Percentiles rank a stretch among this genome's conserved stretches.
Evolutionary conservation across 1,139 yeast genomes (phyloP).

Genomic region (Hyphopichia buzzinii): DNA sequence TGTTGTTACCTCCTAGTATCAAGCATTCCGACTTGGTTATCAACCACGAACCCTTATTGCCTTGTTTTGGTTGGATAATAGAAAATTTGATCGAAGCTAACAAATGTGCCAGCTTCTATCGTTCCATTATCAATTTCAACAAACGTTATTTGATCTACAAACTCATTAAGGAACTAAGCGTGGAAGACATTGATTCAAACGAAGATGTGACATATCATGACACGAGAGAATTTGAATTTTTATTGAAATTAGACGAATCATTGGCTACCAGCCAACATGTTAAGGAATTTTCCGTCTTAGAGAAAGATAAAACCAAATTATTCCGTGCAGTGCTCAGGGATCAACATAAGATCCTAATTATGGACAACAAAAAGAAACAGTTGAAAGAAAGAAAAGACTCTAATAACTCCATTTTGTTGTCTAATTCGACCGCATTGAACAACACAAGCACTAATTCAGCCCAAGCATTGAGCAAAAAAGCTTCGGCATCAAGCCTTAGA

Average conservation of each 20-base stretch:
- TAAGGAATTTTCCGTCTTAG: conserved; percentile 26
- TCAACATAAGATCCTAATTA: conserved; percentile 32
- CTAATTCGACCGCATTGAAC: conserved; percentile 3
- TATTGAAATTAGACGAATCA: conserved; percentile 41
- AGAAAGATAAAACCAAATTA: conserved; percentile 26
- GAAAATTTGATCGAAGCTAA: conserved; percentile 41
- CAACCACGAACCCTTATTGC: conserved; percentile 46
- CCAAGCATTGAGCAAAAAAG: conserved; percentile 26
- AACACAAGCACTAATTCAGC: conserved; percentile 1
- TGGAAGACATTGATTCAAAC: conserved; percentile 31
- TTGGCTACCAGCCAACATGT: conserved; percentile 26
- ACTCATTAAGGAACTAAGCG: conserved; percentile 39
- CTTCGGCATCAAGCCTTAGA: conserved; percentile 32
- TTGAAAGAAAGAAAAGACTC: conserved; percentile 15
- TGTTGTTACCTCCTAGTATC: conserved; percentile 35
- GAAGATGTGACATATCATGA: conserved; percentile 31
- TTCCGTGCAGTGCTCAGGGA: conserved; percentile 33
- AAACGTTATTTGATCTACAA: conserved; percentile 44
- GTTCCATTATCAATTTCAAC: conserved; percentile 35
- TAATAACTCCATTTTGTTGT: background rate
- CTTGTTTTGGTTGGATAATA: conserved; percentile 75
- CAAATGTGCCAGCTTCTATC: conserved; percentile 34
- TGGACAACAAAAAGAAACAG: conserved; percentile 37
- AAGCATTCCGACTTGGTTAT: conserved; percentile 26
- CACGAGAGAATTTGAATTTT: conserved; percentile 45